A percentile compares a stretch with the other conserved stretches of the same genome.
phyloP scores from a whole-genome alignment of 2,329 filamentous ascomycete genomes.

The Aureobasidium melanogenum region DNA sequence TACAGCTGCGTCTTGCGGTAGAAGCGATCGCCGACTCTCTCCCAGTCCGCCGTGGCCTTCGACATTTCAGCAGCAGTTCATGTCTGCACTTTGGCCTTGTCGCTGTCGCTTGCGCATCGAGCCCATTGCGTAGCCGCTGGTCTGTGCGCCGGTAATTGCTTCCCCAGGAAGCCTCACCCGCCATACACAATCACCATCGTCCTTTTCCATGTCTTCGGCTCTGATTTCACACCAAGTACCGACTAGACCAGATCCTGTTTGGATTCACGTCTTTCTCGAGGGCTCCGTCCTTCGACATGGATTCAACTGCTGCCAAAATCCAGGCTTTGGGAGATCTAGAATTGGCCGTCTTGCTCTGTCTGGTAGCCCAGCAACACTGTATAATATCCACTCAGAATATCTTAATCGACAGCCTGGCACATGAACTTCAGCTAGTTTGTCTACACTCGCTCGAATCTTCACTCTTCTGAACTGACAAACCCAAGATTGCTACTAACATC shows the following conservation, averaged over 20 bases:
- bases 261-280: background rate
- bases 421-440: constrained; percentile 62
- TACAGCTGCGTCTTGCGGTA: constrained; percentile 94
- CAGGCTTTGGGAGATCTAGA: constrained; percentile 79
- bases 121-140: background rate
- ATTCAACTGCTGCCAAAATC: constrained; percentile 50
- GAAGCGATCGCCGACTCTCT: constrained; percentile 84
- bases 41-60: constrained; percentile 82
- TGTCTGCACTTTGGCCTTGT: background rate
- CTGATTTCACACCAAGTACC: background rate
- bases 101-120: background rate
- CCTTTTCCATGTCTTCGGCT: background rate
- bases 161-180: background rate
- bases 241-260: background rate
- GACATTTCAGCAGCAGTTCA: constrained; percentile 26
- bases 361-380: constrained; percentile 77
- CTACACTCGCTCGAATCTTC: background rate
- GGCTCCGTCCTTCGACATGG: background rate
- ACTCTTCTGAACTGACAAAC: background rate
- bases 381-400: constrained; percentile 65
- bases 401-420: constrained; percentile 57
- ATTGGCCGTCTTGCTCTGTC: constrained; percentile 72
- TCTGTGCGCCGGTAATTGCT: constrained; percentile 3
- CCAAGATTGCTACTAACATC: constrained; percentile 32
- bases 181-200: background rate